Evolutionary conservation across 164 flowering plant species (phyloP), one percentile per base, ranked within the genome.

Genomic region (Nymphaea thermarum): DNA sequence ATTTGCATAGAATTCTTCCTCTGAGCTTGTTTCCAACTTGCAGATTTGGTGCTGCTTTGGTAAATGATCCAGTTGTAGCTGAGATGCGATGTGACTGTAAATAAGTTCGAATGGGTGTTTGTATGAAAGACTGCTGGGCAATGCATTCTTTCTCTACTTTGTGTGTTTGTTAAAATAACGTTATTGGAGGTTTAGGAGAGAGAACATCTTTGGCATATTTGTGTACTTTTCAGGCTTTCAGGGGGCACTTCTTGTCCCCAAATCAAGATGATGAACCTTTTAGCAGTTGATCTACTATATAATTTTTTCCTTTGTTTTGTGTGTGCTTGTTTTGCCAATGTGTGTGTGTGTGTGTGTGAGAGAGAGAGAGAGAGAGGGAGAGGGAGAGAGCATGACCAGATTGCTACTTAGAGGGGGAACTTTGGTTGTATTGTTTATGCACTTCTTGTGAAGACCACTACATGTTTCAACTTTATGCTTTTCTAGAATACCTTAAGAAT

Each of bases 41-140:
- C 64, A 61, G 64, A 61, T 61, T 11, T 61, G 64, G 64, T 61
- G 64, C 64, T 61, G 64, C 64, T 61, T 61, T 61, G 64, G 64
- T 17, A 61, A 61, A n/a, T 5, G 42, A 61, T 61, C 4, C 55
- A 3, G 12, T 47, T 47, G 55, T 47, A 3, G 55, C 55, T 6
- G 55, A 47, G 55, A 47, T 47, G 55, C 2, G 55, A 47, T 47
- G 55, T 7, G 55, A 47, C 55, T 45, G 55, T 47, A 47, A 47
- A 47, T 47, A 47, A 4, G 11, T 47, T 14, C 55, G 11, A 47
- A 47, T 6, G 55, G 55, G 2, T 47, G 55, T 47, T 47, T 47
- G 12, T 47, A 47, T 3, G 55, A 47, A 47, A 47, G 55, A 47
- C 55, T 47, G 55, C 55, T 47, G 2, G 55, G 55, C 55, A 4